Evolutionary conservation across 164 flowering plant genomes (phyloP), one percentile per base, ranked within the genome.

Genomic region (Warburgia ugandensis): DNA sequence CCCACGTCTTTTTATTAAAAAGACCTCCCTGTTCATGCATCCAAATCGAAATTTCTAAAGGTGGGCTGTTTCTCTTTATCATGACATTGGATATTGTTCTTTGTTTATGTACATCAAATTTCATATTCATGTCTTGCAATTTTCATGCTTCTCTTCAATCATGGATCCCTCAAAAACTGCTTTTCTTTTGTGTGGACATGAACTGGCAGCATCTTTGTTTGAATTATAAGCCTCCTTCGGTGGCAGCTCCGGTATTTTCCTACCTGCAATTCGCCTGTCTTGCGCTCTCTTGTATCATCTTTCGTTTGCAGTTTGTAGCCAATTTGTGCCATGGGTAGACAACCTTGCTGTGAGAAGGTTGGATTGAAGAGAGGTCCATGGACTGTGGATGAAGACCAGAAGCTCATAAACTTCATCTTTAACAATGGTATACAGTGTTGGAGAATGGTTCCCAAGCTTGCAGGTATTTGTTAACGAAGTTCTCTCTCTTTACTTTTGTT

Each of bases 341-440:
- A 78, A 29, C 89, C 94, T 21, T 84, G 94, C 31, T 79, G 94
- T 60, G 89, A 79, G 30, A 81, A 84, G 63, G 52, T 77, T 31
- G 89, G 94, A 19, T 52, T 84, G 71, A 84, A 78, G 68, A 62
- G 79, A 60, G 94, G 94, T 32, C 86, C 94, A 38, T 84, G 94
- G 94, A 77, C 86, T 0, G 61, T 78, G 44, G 94, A 84, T 39
- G 94, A 84, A 73, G 94, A 84, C 61, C 80, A 81, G 59, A 84
- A 79, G 68, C 84, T 81, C 45, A 66, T 77, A 58, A 73, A 55
- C 68, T 84, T 84, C 59, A 77, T 84, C 44, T 83, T 84, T 59
- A 73, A 70, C 75, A 78, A 84, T 67, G 94, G 94, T 22, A 78
- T 76, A 47, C 84, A 76, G 9, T 84, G 94, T 59, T 84, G 94